These are phyloP conservation scores for Colletotrichum sojae DNA, from an alignment of 2,329 filamentous ascomycete species.

Conservation along the genomic window DNA sequence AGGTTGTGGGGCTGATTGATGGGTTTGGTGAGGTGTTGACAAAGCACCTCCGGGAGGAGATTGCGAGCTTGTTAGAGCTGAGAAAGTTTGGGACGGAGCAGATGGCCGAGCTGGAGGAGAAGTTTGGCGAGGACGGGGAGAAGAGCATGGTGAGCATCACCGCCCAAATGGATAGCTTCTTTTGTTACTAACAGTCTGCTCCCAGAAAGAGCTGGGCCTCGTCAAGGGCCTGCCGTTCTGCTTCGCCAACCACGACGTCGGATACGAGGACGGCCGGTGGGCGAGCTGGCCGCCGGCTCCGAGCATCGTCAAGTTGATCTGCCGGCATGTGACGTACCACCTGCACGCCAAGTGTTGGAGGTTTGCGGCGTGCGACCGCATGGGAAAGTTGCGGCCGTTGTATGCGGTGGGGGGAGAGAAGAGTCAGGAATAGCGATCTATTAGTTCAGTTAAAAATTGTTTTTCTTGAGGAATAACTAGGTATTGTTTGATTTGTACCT, in stretches of 20 bases:
- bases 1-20: slow-evolving; percentile 48
- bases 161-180: no score
- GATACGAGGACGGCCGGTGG: slow-evolving; percentile 52
- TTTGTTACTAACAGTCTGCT: background rate
- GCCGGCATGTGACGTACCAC: slow-evolving; percentile 41
- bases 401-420: no score
- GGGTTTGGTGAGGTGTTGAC: slow-evolving; percentile 47
- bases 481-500: no score
- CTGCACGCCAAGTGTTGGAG: slow-evolving; percentile 44
- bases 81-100: slow-evolving; percentile 45
- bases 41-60: slow-evolving; percentile 52
- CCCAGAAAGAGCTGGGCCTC: slow-evolving; percentile 43
- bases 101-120: slow-evolving; percentile 41
- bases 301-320: slow-evolving; percentile 41
- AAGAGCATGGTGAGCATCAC: slow-evolving; percentile 43
- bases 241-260: slow-evolving; percentile 44
- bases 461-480: no score
- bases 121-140: slow-evolving; percentile 40
- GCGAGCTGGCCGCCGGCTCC: slow-evolving; percentile 38
- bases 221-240: slow-evolving; percentile 40
- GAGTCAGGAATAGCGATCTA: no score
- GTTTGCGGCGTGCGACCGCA: slow-evolving; percentile 46
- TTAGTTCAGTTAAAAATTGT: no score
- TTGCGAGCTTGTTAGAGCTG: slow-evolving; percentile 48
- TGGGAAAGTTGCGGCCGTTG: slow-evolving; percentile 44